phyloP scores from a whole-genome alignment of 768 basidiomycete species.

The Steccherinum ochraceum region DNA sequence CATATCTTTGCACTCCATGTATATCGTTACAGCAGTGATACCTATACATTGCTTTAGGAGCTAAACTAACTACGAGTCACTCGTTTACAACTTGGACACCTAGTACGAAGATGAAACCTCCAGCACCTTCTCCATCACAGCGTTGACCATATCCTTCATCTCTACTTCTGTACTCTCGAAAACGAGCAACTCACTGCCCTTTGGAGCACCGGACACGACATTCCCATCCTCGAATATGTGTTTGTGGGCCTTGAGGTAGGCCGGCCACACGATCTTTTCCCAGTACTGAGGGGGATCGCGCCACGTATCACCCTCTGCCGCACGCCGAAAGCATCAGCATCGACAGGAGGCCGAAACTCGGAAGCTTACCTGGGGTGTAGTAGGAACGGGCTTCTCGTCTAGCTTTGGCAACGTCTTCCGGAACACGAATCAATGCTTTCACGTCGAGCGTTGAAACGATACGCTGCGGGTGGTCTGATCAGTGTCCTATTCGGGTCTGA shows the following conservation, averaged over 20 bases:
- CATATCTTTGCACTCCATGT: too few relatives aligned
- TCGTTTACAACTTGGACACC: too few relatives aligned
- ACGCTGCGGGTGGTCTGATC: too few relatives aligned
- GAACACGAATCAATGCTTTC: slow-evolving; percentile 79
- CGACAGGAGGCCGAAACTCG: not conserved
- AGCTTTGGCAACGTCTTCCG: slow-evolving; percentile 63
- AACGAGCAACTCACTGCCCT: slow-evolving; percentile 45
- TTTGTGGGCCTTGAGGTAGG: slow-evolving; percentile 77
- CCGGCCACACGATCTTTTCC: slow-evolving; percentile 92
- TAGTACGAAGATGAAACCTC: slow-evolving; percentile 16
- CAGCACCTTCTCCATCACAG: slow-evolving; percentile 49
- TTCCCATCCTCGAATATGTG: slow-evolving; percentile 68
- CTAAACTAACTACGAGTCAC: too few relatives aligned
- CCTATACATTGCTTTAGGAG: too few relatives aligned
- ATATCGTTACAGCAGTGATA: too few relatives aligned
- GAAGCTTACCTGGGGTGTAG: slow-evolving; percentile 86
- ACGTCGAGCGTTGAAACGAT: slow-evolving; percentile 71
- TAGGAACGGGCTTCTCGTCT: slow-evolving; percentile 76
- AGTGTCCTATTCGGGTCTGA: slow-evolving; percentile 40
- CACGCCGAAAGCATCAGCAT: not conserved
- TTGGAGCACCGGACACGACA: slow-evolving; percentile 61
- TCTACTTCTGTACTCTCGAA: slow-evolving; percentile 49
- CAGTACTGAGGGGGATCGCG: slow-evolving; percentile 85
- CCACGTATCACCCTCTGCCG: slow-evolving; percentile 91
- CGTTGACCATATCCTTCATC: slow-evolving; percentile 62